Evolutionary conservation across 2,329 filamentous ascomycete genomes (phyloP).

Genomic region (Diplodia corticola): DNA sequence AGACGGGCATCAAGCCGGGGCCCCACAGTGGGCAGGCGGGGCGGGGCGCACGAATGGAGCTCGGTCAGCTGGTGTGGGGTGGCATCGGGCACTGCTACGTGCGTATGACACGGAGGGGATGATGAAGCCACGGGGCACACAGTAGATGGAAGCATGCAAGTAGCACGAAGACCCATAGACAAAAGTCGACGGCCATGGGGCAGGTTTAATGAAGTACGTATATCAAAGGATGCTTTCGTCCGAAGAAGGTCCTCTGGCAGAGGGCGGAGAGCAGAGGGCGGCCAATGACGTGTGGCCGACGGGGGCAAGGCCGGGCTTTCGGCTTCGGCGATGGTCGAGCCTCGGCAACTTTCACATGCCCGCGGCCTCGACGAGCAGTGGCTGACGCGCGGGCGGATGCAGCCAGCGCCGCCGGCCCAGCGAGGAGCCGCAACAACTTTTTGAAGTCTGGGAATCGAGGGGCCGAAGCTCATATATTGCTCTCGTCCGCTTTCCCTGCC

Average conservation of each 20-base stretch:
- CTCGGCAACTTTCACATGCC: constrained; percentile 21
- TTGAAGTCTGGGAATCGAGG: constrained; percentile 10
- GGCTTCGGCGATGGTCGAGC: constrained; percentile 5
- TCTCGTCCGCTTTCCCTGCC: background rate
- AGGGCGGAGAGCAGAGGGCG: constrained; percentile 4
- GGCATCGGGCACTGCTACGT: background rate
- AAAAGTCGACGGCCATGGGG: background rate
- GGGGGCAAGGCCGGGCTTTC: background rate
- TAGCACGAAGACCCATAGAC: constrained; percentile 17
- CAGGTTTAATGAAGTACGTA: background rate
- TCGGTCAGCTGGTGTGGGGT: background rate
- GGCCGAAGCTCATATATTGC: background rate
- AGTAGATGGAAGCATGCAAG: constrained; percentile 9
- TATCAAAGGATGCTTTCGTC: constrained; percentile 1
- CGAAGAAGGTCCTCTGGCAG: background rate
- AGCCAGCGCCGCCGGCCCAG: background rate
- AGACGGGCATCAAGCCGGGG: background rate
- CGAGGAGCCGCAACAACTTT: constrained; percentile 16
- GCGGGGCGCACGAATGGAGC: constrained; percentile 16
- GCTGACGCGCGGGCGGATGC: constrained; percentile 1
- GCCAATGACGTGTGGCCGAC: constrained; percentile 3
- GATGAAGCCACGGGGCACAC: background rate
- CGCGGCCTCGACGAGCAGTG: background rate
- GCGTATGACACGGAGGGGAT: background rate
- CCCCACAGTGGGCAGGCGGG: constrained; percentile 14